Conservation (phyloP, 1,139 yeast genomes). For the Zygoascus meyerae region DNA sequence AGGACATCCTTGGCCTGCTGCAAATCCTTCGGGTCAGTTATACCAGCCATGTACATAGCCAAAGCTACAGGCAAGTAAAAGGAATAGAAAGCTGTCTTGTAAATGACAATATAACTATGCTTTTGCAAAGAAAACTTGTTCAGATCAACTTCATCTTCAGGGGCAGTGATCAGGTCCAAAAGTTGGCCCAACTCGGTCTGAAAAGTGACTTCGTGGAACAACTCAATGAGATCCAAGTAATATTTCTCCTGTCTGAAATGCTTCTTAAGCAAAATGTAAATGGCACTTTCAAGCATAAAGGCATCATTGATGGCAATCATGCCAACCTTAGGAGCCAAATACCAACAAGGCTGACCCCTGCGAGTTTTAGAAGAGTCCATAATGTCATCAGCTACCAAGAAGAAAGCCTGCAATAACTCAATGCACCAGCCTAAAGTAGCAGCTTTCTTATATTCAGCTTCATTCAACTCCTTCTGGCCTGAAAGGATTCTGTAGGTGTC, state of each 20-base stretch:
- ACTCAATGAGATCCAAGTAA: constrained; percentile 85
- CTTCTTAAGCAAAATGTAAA: constrained; percentile 81
- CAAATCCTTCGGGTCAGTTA: constrained; percentile 62
- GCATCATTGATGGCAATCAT: constrained; percentile 96
- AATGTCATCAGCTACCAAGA: constrained; percentile 96
- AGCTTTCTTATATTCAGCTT: constrained; percentile 71
- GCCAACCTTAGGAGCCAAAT: constrained; percentile 63
- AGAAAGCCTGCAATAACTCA: constrained; percentile 92
- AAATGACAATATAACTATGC: constrained; percentile 92
- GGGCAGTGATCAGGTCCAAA: constrained; percentile 92
- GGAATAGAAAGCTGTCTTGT: constrained; percentile 96
- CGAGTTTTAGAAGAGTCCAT: constrained; percentile 97
- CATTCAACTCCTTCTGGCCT: constrained; percentile 56
- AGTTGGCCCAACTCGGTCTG: constrained; percentile 97
- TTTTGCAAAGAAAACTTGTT: constrained; percentile 78
- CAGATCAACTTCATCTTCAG: constrained; percentile 89
- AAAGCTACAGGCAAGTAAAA: constrained; percentile 96
- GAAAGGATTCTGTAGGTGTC: constrained; percentile 85
- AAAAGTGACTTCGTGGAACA: constrained; percentile 82
- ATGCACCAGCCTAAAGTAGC: constrained; percentile 95
- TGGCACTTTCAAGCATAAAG: constrained; percentile 94
- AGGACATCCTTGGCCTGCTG: constrained; percentile 84
- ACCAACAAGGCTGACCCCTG: constrained; percentile 99
- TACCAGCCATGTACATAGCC: constrained; percentile 91
- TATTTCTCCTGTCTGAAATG: constrained; percentile 77